Conservation (phyloP, 345 rosid genomes). For the Euphorbia peplus region DNA sequence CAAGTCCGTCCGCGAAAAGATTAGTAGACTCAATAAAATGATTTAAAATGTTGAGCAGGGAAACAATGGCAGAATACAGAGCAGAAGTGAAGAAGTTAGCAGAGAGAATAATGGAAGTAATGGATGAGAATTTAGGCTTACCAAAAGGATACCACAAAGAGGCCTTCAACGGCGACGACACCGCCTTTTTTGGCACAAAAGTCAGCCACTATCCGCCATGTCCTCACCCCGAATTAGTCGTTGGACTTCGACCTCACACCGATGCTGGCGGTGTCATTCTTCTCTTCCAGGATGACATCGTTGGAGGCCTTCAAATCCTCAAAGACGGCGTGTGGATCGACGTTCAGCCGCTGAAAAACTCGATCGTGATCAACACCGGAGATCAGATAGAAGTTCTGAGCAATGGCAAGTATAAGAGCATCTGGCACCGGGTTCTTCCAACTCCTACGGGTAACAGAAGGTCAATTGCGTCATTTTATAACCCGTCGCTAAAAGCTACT, state of each 20-base stretch:
- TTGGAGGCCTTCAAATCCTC: slow-evolving; percentile 79
- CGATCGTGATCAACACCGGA: slow-evolving; percentile 82
- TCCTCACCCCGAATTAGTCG: slow-evolving; percentile 62
- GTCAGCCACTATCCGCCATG: slow-evolving; percentile 97
- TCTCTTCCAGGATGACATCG: slow-evolving; percentile 76
- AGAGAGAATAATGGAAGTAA: slow-evolving; percentile 66
- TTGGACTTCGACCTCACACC: slow-evolving; percentile 85
- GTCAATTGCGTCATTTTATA: slow-evolving; percentile 87
- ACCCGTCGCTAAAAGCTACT: slow-evolving; percentile 70
- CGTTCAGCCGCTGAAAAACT: slow-evolving; percentile 63
- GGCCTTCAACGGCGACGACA: slow-evolving; percentile 50
- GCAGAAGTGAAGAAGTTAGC: slow-evolving; percentile 68
- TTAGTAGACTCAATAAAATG: too few species aligned
- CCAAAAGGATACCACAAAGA: slow-evolving; percentile 54
- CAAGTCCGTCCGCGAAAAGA: too few species aligned
- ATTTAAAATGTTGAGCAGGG: slow-evolving; percentile 53
- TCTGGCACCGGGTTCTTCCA: slow-evolving; percentile 75
- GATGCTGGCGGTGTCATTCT: slow-evolving; percentile 95
- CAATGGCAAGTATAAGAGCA: slow-evolving; percentile 86
- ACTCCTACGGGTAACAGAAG: slow-evolving; percentile 54
- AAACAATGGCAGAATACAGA: slow-evolving; percentile 70
- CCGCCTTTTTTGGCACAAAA: slow-evolving; percentile 73
- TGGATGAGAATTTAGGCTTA: slow-evolving; percentile 81
- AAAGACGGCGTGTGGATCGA: slow-evolving; percentile 84
- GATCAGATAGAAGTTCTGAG: slow-evolving; percentile 91